Evolutionary conservation across 2,329 filamentous ascomycete genomes (phyloP), one percentile per base, ranked within the genome.

Genomic region (Pyrenophora graminea): DNA sequence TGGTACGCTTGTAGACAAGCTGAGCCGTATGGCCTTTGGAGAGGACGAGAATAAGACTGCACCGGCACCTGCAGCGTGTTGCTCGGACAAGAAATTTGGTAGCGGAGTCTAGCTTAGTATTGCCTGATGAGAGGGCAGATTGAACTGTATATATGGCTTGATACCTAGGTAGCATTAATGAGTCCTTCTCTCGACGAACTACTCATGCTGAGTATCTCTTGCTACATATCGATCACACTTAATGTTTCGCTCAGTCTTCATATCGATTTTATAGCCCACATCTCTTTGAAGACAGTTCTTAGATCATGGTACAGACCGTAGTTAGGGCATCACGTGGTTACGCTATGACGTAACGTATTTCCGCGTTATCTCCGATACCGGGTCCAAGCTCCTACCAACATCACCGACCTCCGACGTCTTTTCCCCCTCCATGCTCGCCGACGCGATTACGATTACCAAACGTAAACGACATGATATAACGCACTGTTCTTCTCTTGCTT

Each of bases 1-100:
- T 2, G 77, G 74, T 18, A 54, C 59, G 15, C 40, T 80, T 31
- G 68, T 81, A 12, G 79, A 86, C 69, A 76, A 74, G 64, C 66
- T 82, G 55, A 82, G 79, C 56, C 64, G 69, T 53, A 59, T 80
- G 62, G 79, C 76, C 36, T 80, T 79, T 71, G 75, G 74, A 70
- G 8, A 66, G 48, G 66, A 66, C 46, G 66, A 73, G 59, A 66
- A 59, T 31, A 49, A 58, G 34, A 41, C 45, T 19, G 40, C 39
- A 17, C 58, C 44, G 13, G 56, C 51, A 23, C 10, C 39, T 8
- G 39, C 55, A 32, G 43, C 50, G 25, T 61, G 59, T 39, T 66
- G 63, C 41, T 55, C 51, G 15, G 48, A 55, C 0, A 38, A 61
- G 18, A 66, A 60, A 39, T 63, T 60, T 41, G 63, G 63, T 2